Percentiles rank a stretch among this genome's conserved stretches.
Conservation (phyloP, 1,284 basidiomycete genomes). For the Blastosporella zonata region DNA sequence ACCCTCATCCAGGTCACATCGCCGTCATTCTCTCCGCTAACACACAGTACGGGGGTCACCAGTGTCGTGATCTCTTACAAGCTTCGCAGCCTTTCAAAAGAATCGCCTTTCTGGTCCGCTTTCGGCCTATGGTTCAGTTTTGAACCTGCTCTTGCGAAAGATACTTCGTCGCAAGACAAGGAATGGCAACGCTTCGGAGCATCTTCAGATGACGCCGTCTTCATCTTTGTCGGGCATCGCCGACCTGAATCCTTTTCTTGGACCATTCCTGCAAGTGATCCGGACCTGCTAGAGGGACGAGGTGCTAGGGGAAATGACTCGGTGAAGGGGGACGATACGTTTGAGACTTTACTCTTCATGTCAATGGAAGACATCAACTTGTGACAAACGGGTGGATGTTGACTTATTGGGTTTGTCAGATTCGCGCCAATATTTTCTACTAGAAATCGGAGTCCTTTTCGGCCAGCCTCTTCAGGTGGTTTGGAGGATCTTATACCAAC, state of each 20-base stretch:
- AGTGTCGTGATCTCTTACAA: slow-evolving; percentile 72
- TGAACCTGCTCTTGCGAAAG: slow-evolving; percentile 50
- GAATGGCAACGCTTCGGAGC: slow-evolving; percentile 42
- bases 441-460: no score
- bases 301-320: slow-evolving; percentile 41
- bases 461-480: no score
- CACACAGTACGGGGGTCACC: slow-evolving; percentile 1
- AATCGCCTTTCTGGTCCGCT: slow-evolving; percentile 77
- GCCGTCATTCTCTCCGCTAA: slow-evolving; percentile 35
- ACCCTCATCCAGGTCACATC: slow-evolving; percentile 66
- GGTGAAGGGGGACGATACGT: slow-evolving; percentile 60
- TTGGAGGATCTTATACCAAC: no score
- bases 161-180: slow-evolving; percentile 9
- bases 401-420: no score
- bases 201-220: slow-evolving; percentile 43
- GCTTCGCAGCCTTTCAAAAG: slow-evolving; percentile 73
- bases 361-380: slow-evolving; percentile 27
- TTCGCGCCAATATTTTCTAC: no score
- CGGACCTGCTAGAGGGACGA: slow-evolving; percentile 52
- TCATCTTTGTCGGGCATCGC: slow-evolving; percentile 60
- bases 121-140: slow-evolving; percentile 83
- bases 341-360: slow-evolving; percentile 68
- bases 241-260: slow-evolving; percentile 54
- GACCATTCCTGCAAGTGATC: slow-evolving; percentile 51
- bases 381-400: background rate